These are phyloP conservation scores for Cladorrhinum samala DNA, from an alignment of 495 filamentous ascomycete genomes.

Conservation along the genomic window DNA sequence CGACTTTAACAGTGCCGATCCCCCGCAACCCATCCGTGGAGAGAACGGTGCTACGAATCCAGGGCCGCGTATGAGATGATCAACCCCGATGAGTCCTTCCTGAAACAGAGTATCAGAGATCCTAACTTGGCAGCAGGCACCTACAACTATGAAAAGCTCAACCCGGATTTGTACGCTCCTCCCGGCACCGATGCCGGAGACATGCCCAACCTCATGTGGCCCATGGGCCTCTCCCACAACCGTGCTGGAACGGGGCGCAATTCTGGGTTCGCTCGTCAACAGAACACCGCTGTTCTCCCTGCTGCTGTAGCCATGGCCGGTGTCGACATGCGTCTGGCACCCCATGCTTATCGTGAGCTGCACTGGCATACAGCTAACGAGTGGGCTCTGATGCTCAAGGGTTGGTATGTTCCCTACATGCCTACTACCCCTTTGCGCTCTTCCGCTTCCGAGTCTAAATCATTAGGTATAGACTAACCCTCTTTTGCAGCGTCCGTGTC, in stretches of 20 bases:
- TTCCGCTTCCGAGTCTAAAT: no score
- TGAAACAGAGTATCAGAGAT: slow-evolving; percentile 22
- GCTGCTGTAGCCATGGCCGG: slow-evolving; percentile 63
- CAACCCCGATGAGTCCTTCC: no score
- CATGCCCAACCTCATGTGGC: slow-evolving; percentile 65
- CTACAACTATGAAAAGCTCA: slow-evolving; percentile 54
- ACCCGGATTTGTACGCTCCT: slow-evolving; percentile 60
- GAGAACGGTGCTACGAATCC: slow-evolving; percentile 52
- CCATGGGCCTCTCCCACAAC: slow-evolving; percentile 61
- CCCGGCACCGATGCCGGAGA: slow-evolving; percentile 59
- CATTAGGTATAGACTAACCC: not conserved
- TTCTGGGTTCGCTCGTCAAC: slow-evolving; percentile 65
- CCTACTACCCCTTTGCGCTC: not conserved
- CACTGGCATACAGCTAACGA: slow-evolving; percentile 69
- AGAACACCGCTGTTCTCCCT: slow-evolving; percentile 59
- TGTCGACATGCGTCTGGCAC: slow-evolving; percentile 69
- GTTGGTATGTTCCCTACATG: slow-evolving; percentile 22
- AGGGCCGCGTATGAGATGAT: slow-evolving; percentile 44
- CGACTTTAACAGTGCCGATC: slow-evolving; percentile 54
- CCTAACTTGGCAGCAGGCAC: slow-evolving; percentile 13
- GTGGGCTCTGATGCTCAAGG: slow-evolving; percentile 61
- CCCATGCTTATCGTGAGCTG: slow-evolving; percentile 60
- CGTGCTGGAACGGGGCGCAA: slow-evolving; percentile 47
- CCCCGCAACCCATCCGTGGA: slow-evolving; percentile 67
- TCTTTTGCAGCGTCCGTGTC: slow-evolving; percentile 46